Percentiles rank a stretch among this genome's conserved stretches.
These are phyloP conservation scores for Nicotiana rustica DNA, from an alignment of 305 asterid genomes.

Conservation along the genomic window DNA sequence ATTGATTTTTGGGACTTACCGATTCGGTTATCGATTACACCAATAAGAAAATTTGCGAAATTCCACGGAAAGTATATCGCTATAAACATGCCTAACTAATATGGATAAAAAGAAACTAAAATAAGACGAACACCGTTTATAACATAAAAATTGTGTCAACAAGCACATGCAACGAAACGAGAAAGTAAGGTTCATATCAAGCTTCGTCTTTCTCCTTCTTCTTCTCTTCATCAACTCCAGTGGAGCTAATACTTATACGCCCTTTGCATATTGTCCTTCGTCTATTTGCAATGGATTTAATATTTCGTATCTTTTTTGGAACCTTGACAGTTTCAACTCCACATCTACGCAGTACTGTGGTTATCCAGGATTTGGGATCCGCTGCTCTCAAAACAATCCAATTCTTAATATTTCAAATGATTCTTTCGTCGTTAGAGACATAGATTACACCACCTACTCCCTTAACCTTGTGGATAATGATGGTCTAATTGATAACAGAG, in stretches of 20 bases:
- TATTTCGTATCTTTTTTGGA: conserved; percentile 24
- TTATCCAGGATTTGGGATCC: conserved; percentile 19
- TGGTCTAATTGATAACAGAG: background rate
- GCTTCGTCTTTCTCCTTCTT: background rate
- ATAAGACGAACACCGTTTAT: too few species aligned
- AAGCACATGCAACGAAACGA: too few species aligned
- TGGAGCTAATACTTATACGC: background rate
- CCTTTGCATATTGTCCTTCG: background rate
- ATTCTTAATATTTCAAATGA: background rate
- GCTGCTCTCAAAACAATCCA: background rate
- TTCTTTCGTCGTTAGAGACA: background rate
- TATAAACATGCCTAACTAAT: too few species aligned
- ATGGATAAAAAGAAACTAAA: too few species aligned
- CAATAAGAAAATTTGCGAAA: too few species aligned
- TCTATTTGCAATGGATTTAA: background rate
- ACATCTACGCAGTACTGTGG: background rate
- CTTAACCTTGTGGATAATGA: background rate
- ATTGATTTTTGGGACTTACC: too few species aligned
- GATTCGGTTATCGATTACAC: too few species aligned
- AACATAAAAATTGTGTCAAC: too few species aligned
- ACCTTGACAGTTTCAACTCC: background rate
- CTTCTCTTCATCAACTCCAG: background rate
- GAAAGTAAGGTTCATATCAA: too few species aligned
- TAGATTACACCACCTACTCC: background rate
- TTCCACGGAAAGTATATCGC: too few species aligned